Base-by-base conservation (phyloP, 306 rosid species). In the Lablab purpureus region DNA sequence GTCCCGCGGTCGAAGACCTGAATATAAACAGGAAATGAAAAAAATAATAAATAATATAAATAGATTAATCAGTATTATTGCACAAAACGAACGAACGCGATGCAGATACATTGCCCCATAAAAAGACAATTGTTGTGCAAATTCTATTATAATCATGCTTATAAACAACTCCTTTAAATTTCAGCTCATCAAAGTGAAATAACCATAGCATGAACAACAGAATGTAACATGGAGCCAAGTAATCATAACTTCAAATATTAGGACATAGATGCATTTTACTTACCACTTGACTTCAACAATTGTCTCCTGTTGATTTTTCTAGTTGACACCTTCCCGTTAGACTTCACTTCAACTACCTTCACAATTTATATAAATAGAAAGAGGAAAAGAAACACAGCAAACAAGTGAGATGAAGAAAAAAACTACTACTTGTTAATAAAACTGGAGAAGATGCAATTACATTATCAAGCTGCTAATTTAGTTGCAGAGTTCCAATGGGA, bases 1-100 rank as follows among this genome's bases (percentile, higher is more conserved):
- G 82, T 96, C 99, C 78, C 99, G 94, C 2, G 98, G 99, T 75
- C 98, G 98, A 79, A 96, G 98, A 65, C 99, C 99, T 96, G 90
- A 78, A 74, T 25, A 73, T 50, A 79, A 82, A 68, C 58, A 80
- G 70, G 2, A 80, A 22, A 67, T 14, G 19, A 37, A 84, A 76
- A 22, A 22, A 19, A 1, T 28, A 63, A 19, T 5, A 34, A 27
- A 10, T 10, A 0, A 65, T 64, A 40, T 1, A 66, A 71, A 52
- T 9, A 28, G 7, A 56, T 51, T 50, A 18, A 19, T n/a, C 7
- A 0, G 6, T 25, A 30, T 36, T 71, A 34, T 55, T 54, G 41
- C 21, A 30, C 46, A 47, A 34, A 43, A 51, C 75, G 28, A 75
- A 64, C 0, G 52, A 21, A 28, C 51, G 67, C 27, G n/a, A 6